Conservation (phyloP, 345 rosid genomes). For the Carallia pectinifolia region DNA sequence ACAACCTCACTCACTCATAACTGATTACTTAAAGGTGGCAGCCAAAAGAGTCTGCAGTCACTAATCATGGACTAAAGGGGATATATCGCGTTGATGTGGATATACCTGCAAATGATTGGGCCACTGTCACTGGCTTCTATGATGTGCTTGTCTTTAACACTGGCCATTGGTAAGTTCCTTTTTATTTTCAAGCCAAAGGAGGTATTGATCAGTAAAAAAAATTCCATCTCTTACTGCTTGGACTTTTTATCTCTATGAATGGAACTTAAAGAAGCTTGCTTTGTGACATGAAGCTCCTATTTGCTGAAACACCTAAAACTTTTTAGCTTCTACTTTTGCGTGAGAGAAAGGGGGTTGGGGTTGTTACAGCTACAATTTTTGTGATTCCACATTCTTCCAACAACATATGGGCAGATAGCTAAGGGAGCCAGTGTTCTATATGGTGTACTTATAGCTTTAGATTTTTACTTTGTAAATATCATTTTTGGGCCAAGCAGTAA, state of each 20-base stretch:
- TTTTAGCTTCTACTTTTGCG: no score
- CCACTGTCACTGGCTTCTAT: conserved; percentile 56
- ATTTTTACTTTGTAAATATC: no score
- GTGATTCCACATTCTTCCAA: no score
- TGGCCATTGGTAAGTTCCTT: conserved; percentile 78
- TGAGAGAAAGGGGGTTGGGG: no score
- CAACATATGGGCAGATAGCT: no score
- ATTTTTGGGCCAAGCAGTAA: no score
- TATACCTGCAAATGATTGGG: conserved; percentile 84
- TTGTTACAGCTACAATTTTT: no score
- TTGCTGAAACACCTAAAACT: no score
- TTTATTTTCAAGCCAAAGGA: background rate
- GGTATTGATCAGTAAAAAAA: background rate
- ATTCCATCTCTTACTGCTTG: background rate
- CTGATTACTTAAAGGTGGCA: conserved; percentile 80
- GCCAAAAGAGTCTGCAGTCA: conserved; percentile 41
- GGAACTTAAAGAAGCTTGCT: background rate
- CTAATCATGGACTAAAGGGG: conserved; percentile 49
- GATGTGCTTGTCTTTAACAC: conserved; percentile 85
- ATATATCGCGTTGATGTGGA: conserved; percentile 79
- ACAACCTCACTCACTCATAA: conserved; percentile 41
- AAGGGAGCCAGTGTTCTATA: no score
- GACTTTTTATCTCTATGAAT: background rate
- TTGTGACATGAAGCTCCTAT: no score
- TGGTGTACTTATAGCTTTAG: no score